Evolutionary conservation across 2,329 filamentous ascomycete species (phyloP).

Genomic region (Trichoderma sp.): DNA sequence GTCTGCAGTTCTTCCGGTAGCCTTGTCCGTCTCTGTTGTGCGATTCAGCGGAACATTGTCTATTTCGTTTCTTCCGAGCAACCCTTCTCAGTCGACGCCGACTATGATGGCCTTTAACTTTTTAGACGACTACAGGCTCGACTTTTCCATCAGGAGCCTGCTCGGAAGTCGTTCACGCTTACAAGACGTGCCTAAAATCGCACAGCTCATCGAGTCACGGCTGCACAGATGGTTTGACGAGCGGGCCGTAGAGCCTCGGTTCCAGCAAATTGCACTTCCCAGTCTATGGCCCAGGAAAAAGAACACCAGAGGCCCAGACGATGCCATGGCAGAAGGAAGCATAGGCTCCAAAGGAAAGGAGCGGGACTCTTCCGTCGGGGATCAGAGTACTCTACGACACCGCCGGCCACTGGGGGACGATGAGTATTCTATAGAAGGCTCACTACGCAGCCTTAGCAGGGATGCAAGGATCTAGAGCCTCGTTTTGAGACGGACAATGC

Average conservation of each 20-base stretch:
- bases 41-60: slow-evolving; percentile 93
- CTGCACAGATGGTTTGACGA: slow-evolving; percentile 89
- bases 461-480: slow-evolving; percentile 29
- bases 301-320: slow-evolving; percentile 75
- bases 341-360: slow-evolving; percentile 57
- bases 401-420: slow-evolving; percentile 42
- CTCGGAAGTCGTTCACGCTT: slow-evolving; percentile 77
- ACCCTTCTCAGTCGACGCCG: slow-evolving; percentile 66
- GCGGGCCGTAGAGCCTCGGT: slow-evolving; percentile 79
- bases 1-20: slow-evolving; percentile 87
- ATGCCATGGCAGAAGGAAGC: slow-evolving; percentile 50
- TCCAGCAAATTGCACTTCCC: slow-evolving; percentile 82
- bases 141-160: slow-evolving; percentile 78
- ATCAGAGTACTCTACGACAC: slow-evolving; percentile 43
- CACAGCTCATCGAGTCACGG: slow-evolving; percentile 76
- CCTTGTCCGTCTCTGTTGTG: slow-evolving; percentile 86
- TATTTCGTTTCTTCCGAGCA: slow-evolving; percentile 85
- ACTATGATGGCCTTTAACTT: slow-evolving; percentile 96
- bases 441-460: slow-evolving; percentile 45
- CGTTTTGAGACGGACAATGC: neutral
- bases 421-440: slow-evolving; percentile 50
- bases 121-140: slow-evolving; percentile 81
- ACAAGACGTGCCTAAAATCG: slow-evolving; percentile 87
- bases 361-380: slow-evolving; percentile 50
- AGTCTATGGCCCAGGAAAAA: slow-evolving; percentile 82